phyloP scores from a whole-genome alignment of 371 early-diverging fungal species.

The Lichtheimia ornata region DNA sequence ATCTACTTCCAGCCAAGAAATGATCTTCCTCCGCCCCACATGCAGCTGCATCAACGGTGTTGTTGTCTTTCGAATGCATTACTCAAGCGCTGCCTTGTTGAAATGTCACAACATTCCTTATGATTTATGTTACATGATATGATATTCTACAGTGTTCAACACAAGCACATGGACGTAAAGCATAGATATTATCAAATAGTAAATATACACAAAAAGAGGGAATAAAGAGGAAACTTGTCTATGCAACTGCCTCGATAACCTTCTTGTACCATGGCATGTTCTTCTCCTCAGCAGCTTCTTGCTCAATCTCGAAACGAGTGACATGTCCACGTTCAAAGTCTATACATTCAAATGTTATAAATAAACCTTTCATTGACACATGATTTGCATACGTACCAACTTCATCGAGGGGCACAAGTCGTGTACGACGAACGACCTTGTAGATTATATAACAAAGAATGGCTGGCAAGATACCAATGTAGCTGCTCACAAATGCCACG shows the following conservation, averaged over 20 bases:
- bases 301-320: slow-evolving; percentile 31
- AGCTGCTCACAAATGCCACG: slow-evolving; percentile 27
- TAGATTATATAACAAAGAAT: slow-evolving; percentile 44
- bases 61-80: not conserved
- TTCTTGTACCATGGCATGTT: slow-evolving; percentile 11
- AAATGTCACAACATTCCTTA: too few species aligned
- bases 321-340: slow-evolving; percentile 34
- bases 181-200: not conserved
- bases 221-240: not conserved
- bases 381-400: slow-evolving; percentile 29
- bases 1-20: too few species aligned
- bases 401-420: slow-evolving; percentile 59
- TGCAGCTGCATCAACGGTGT: slow-evolving; percentile 36
- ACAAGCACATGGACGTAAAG: too few species aligned
- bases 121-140: too few species aligned
- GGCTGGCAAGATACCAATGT: slow-evolving; percentile 50
- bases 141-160: too few species aligned
- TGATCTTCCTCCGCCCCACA: slow-evolving; percentile 23
- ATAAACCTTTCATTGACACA: not conserved
- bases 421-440: slow-evolving; percentile 51
- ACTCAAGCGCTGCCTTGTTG: slow-evolving; percentile 15
- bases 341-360: not conserved
- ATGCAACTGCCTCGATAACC: slow-evolving; percentile 1
- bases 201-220: not conserved
- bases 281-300: slow-evolving; percentile 23